Conservation (phyloP, 345 rosid genomes). For the Mangifera indica region DNA sequence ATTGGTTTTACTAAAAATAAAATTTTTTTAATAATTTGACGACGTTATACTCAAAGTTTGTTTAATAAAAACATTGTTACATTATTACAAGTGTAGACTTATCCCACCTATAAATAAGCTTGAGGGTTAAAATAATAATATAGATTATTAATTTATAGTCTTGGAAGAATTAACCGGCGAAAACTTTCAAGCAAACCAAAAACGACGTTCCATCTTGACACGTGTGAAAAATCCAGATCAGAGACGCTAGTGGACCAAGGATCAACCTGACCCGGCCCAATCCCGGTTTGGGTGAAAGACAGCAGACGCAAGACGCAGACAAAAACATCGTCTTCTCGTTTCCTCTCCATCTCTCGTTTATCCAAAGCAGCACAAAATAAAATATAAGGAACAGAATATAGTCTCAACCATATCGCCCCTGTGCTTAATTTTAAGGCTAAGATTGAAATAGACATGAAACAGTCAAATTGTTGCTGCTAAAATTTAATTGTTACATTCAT, state of each 20-base stretch:
- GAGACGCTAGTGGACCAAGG: not conserved
- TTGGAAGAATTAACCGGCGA: too few relatives aligned
- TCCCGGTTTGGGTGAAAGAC: not conserved
- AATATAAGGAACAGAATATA: not conserved
- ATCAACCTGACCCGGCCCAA: not conserved
- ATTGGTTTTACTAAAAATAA: too few relatives aligned
- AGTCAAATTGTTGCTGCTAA: too few relatives aligned
- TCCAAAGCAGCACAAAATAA: not conserved
- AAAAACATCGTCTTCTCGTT: not conserved
- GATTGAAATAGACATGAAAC: not conserved
- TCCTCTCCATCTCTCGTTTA: slow-evolving; percentile 12
- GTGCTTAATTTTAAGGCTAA: slow-evolving; percentile 1
- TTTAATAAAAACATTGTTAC: too few relatives aligned
- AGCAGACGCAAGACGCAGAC: not conserved
- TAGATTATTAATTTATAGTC: too few relatives aligned
- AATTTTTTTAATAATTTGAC: too few relatives aligned
- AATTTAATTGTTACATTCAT: too few relatives aligned
- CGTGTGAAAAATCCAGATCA: not conserved
- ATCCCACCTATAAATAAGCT: too few relatives aligned
- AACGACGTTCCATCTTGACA: not conserved
- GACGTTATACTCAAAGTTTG: too few relatives aligned
- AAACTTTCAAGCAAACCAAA: too few relatives aligned
- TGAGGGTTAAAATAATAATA: too few relatives aligned
- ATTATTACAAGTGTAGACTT: too few relatives aligned
- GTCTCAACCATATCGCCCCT: not conserved